phyloP scores from a whole-genome alignment of 768 basidiomycete genomes.

The Suillus occidentalis region DNA sequence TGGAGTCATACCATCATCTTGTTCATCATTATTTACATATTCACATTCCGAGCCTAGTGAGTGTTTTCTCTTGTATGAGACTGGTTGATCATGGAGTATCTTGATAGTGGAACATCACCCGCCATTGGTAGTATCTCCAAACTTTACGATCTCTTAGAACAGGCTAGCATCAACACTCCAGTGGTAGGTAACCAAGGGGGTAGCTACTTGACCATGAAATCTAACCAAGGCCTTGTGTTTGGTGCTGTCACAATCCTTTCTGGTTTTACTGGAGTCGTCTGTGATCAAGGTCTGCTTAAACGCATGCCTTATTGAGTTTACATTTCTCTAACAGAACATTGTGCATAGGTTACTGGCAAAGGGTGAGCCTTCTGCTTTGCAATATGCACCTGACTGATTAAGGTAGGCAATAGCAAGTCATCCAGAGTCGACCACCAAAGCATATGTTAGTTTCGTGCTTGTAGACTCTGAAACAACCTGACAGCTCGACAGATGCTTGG shows the following conservation, averaged over 20 bases:
- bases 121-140: constrained; percentile 39
- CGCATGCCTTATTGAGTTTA: not conserved
- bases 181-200: constrained; percentile 50
- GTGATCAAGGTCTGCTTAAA: constrained; percentile 43
- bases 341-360: constrained; percentile 51
- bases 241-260: constrained; percentile 39
- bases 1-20: constrained; percentile 48
- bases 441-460: constrained; percentile 38
- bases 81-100: constrained; percentile 5
- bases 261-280: constrained; percentile 49
- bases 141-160: constrained; percentile 47
- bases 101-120: constrained; percentile 35
- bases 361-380: constrained; percentile 25
- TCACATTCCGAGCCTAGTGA: constrained; percentile 34
- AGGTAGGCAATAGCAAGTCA: constrained; percentile 50
- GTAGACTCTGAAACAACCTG: not conserved
- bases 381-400: not conserved
- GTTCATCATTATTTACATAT: constrained; percentile 40
- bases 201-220: constrained; percentile 58
- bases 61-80: constrained; percentile 9
- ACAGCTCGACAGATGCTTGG: constrained; percentile 45
- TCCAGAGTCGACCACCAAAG: constrained; percentile 50
- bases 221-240: constrained; percentile 44
- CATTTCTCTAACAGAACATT: constrained; percentile 10
- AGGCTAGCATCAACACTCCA: constrained; percentile 45